Evolutionary conservation across 768 basidiomycete species (phyloP).

Genomic region (Cyclocybe aegerita): DNA sequence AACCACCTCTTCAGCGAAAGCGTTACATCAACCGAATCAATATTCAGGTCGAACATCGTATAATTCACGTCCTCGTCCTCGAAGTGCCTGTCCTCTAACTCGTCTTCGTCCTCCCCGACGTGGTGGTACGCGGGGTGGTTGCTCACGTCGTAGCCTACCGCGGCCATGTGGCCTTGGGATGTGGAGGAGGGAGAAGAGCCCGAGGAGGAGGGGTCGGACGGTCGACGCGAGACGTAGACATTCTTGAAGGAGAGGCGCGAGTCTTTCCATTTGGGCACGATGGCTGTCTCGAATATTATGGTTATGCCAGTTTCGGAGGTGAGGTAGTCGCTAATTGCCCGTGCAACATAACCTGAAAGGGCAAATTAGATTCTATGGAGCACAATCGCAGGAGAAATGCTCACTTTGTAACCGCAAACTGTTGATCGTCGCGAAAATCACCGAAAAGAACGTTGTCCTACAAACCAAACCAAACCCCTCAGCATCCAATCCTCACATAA

Average conservation of each 20-base stretch:
- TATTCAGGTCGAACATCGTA: constrained; percentile 89
- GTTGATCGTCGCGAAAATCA: constrained; percentile 86
- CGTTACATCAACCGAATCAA: constrained; percentile 95
- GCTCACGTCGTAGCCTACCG: constrained; percentile 73
- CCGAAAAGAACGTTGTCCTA: constrained; percentile 95
- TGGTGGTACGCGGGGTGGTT: constrained; percentile 73
- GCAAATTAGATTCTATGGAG: not conserved
- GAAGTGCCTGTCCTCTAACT: constrained; percentile 34
- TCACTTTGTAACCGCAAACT: constrained; percentile 82
- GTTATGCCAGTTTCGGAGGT: constrained; percentile 92
- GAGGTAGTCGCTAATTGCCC: constrained; percentile 87
- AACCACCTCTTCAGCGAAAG: constrained; percentile 90
- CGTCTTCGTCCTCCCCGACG: constrained; percentile 56
- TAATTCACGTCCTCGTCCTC: constrained; percentile 66
- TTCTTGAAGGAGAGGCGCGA: constrained; percentile 96
- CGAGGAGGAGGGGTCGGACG: constrained; percentile 22
- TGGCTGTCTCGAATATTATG: constrained; percentile 95
- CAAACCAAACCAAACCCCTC: not conserved
- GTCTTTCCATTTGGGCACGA: constrained; percentile 97
- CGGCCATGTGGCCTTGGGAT: constrained; percentile 46
- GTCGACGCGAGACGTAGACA: constrained; percentile 88
- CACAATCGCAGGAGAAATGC: constrained; percentile 12
- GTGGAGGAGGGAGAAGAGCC: not conserved
- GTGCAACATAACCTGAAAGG: constrained; percentile 73
- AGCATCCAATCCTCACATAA: not conserved